These are phyloP conservation scores for Fragilaria radians DNA, from an alignment of 108 stramenopile genomes.

Conservation along the genomic window DNA sequence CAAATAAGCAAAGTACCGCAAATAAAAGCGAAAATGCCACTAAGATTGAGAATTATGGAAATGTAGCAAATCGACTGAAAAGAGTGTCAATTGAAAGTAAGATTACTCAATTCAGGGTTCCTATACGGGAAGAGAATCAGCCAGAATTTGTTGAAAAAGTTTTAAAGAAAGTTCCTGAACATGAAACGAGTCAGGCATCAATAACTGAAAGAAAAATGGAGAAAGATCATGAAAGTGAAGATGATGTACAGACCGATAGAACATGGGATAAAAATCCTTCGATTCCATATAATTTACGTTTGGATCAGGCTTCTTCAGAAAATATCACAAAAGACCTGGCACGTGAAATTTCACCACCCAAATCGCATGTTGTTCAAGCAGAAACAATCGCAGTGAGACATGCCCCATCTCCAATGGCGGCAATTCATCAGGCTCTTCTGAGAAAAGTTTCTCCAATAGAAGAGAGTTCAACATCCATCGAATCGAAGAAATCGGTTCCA, in stretches of 20 bases:
- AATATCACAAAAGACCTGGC: background rate
- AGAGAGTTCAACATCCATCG: background rate
- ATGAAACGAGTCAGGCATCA: background rate
- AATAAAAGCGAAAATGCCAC: background rate
- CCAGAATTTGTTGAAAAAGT: background rate
- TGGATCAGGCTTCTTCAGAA: no score
- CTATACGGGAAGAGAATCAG: background rate
- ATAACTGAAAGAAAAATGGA: background rate
- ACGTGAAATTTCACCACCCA: background rate
- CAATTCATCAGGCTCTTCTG: background rate
- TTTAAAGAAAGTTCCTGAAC: background rate
- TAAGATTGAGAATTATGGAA: background rate
- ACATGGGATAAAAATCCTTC: no score
- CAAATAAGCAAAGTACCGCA: conserved; percentile 32
- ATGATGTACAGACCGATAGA: background rate
- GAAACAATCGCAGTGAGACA: background rate
- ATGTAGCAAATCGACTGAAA: background rate
- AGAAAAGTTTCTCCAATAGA: background rate
- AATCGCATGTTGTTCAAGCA: background rate
- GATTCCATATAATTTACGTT: no score
- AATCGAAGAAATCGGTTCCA: background rate
- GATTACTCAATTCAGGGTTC: background rate
- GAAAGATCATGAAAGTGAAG: no score
- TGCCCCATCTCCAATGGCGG: background rate
- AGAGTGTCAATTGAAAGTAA: conserved; percentile 4